Evolutionary conservation across 345 rosid species (phyloP).

Genomic region (Camelina laxa): DNA sequence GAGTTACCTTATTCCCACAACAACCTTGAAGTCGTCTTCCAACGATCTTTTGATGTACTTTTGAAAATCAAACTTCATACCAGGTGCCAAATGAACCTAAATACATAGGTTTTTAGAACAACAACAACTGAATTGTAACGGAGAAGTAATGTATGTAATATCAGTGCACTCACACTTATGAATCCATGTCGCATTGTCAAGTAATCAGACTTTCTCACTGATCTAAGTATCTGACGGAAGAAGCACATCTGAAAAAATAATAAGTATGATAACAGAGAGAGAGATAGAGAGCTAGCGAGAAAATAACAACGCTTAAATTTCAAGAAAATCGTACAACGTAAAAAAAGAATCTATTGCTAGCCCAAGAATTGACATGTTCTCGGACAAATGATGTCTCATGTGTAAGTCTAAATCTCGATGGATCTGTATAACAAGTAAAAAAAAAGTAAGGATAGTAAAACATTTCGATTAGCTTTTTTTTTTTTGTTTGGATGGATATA

Average conservation of each 20-base stretch:
- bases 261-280: neutral
- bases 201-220: conserved; percentile 74
- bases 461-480: neutral
- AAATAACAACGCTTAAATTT: neutral
- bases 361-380: conserved; percentile 65
- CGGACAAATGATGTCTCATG: conserved; percentile 81
- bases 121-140: neutral
- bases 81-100: conserved; percentile 88
- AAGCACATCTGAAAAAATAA: conserved; percentile 61
- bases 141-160: neutral
- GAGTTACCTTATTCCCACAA: conserved; percentile 79
- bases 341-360: conserved; percentile 51
- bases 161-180: conserved; percentile 56
- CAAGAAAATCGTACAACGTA: conserved; percentile 55
- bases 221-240: conserved; percentile 73
- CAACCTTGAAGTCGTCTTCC: conserved; percentile 90
- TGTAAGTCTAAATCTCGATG: conserved; percentile 78
- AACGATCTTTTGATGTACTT: conserved; percentile 82
- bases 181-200: conserved; percentile 88
- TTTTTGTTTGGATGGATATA: neutral
- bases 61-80: conserved; percentile 80
- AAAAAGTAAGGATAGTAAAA: neutral
- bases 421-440: conserved; percentile 48
- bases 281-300: too few species aligned
- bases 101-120: neutral